Evolutionary conservation across 768 basidiomycete genomes (phyloP).

Genomic region (Mycena indigotica): DNA sequence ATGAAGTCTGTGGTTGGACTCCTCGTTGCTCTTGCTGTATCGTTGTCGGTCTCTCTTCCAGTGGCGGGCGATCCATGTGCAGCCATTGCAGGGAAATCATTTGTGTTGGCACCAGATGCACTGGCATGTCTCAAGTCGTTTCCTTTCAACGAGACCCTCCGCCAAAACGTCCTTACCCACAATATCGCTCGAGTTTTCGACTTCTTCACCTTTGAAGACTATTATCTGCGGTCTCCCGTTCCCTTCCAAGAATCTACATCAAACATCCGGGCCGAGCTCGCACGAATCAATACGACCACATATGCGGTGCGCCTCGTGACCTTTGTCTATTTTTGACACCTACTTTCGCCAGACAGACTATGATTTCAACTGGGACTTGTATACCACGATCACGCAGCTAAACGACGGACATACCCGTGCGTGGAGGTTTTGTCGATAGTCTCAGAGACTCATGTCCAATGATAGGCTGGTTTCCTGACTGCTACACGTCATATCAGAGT

Average conservation of each 20-base stretch:
- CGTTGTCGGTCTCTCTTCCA: neutral
- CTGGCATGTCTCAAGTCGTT: conserved; percentile 61
- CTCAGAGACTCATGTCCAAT: no score
- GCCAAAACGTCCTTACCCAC: conserved; percentile 51
- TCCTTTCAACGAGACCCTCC: conserved; percentile 58
- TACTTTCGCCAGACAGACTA: conserved; percentile 54
- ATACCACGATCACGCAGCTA: conserved; percentile 53
- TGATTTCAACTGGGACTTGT: conserved; percentile 62
- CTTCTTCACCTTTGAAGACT: conserved; percentile 58
- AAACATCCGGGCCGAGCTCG: conserved; percentile 53
- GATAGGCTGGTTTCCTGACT: conserved; percentile 58
- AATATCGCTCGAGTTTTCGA: conserved; percentile 50
- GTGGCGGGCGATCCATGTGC: conserved; percentile 15
- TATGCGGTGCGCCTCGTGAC: conserved; percentile 40
- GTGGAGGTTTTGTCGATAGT: conserved; percentile 15
- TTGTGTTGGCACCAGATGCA: conserved; percentile 51
- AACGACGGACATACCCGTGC: conserved; percentile 70
- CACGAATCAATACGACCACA: conserved; percentile 48
- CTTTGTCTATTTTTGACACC: neutral
- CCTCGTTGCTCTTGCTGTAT: neutral
- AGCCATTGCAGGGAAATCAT: conserved; percentile 29
- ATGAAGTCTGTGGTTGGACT: neutral
- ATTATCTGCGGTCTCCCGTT: conserved; percentile 50
- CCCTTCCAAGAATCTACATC: conserved; percentile 59
- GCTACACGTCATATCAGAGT: conserved; percentile 57